Evolutionary conservation across 139 green algal species (phyloP).

Genomic region (Micractinium conductrix): DNA sequence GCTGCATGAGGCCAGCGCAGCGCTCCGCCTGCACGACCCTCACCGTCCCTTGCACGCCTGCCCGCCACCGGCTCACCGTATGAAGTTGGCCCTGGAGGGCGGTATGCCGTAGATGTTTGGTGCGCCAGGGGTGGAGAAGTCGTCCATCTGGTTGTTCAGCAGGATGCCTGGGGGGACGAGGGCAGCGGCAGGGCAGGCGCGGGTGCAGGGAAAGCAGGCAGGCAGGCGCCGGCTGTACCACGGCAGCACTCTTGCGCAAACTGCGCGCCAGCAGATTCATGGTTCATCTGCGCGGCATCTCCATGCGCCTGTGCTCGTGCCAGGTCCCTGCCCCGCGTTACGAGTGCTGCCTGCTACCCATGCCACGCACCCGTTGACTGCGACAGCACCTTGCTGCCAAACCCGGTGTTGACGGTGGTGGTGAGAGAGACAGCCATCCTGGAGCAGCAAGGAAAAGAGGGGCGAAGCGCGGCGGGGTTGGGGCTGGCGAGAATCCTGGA

Average conservation of each 20-base stretch:
- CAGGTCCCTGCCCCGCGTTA: no score
- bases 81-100: slow-evolving; percentile 81
- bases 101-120: slow-evolving; percentile 69
- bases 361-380: slow-evolving; percentile 46
- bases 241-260: neutral
- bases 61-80: no score
- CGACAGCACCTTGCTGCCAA: slow-evolving; percentile 79
- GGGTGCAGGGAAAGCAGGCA: neutral
- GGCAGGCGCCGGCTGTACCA: neutral
- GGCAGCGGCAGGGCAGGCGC: neutral
- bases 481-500: no score
- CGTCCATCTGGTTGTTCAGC: slow-evolving; percentile 94
- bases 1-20: no score
- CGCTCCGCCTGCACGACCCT: no score
- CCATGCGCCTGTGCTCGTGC: no score
- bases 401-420: slow-evolving; percentile 85
- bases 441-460: neutral
- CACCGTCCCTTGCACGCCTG: no score
- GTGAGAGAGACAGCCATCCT: slow-evolving; percentile 86
- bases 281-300: no score
- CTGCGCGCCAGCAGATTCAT: no score
- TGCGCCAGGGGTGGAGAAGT: slow-evolving; percentile 79
- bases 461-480: neutral
- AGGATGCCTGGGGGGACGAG: slow-evolving; percentile 76
- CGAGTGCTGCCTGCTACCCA: no score